Conservation (phyloP, 2,329 filamentous ascomycete genomes). For the Furcasterigmium sp. region DNA sequence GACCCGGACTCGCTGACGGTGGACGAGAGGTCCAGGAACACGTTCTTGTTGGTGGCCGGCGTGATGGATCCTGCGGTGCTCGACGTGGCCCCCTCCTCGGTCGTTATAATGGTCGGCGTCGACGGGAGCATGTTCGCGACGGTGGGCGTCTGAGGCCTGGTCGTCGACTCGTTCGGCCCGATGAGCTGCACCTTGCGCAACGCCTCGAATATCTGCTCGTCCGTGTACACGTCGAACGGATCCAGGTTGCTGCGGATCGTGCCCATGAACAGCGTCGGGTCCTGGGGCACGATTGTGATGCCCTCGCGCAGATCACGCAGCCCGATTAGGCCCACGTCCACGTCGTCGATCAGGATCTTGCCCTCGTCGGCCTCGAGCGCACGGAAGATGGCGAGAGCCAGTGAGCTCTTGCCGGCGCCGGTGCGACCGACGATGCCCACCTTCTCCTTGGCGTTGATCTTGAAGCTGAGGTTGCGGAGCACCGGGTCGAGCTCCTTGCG, state of each 20-base stretch:
- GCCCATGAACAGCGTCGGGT: constrained; percentile 89
- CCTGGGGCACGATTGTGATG: constrained; percentile 96
- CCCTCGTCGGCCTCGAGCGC: constrained; percentile 87
- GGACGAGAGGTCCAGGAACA: constrained; percentile 83
- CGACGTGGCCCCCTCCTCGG: constrained; percentile 6
- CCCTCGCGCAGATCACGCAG: constrained; percentile 89
- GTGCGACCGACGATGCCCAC: constrained; percentile 95
- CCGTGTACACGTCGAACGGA: constrained; percentile 82
- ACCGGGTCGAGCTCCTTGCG: constrained; percentile 83
- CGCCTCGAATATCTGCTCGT: constrained; percentile 84
- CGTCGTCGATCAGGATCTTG: constrained; percentile 81
- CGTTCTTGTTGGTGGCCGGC: constrained; percentile 78
- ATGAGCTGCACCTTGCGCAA: constrained; percentile 88
- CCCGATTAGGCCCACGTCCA: constrained; percentile 88
- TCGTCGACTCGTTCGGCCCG: constrained; percentile 45
- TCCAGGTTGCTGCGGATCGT: constrained; percentile 91
- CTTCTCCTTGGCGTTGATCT: constrained; percentile 81
- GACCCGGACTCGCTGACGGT: constrained; percentile 84
- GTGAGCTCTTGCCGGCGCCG: constrained; percentile 92
- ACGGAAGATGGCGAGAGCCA: constrained; percentile 89
- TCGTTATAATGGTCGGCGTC: constrained; percentile 6
- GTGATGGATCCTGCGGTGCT: constrained; percentile 17
- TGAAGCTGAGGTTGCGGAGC: constrained; percentile 77
- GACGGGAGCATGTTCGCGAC: constrained; percentile 9
- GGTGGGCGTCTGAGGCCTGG: constrained; percentile 19